Conservation (phyloP, 2,329 filamentous ascomycete genomes). For the Exophiala sp. region DNA sequence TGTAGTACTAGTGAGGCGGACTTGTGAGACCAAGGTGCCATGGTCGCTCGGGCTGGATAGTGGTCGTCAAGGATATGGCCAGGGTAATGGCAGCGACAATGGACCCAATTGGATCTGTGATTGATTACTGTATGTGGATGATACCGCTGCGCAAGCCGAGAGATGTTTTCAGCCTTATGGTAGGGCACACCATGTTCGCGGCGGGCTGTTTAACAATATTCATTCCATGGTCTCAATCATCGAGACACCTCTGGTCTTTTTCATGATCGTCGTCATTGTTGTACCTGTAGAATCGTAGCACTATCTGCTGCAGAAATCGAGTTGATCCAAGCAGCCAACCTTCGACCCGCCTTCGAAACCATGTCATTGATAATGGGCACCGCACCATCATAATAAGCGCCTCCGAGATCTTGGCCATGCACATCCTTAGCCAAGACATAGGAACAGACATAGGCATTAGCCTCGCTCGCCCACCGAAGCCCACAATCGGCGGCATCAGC, state of each 20-base stretch:
- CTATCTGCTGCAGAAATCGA: constrained; percentile 5
- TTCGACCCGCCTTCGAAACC: constrained; percentile 25
- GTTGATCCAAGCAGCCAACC: constrained; percentile 27
- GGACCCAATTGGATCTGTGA: no score
- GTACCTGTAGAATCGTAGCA: background rate
- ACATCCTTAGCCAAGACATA: constrained; percentile 61
- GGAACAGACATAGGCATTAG: constrained; percentile 57
- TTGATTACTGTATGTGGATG: no score
- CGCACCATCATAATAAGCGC: constrained; percentile 27
- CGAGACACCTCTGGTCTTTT: no score
- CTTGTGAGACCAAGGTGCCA: no score
- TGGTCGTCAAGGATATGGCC: no score
- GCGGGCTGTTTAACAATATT: no score
- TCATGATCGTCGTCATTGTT: constrained; percentile 1
- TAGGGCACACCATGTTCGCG: no score
- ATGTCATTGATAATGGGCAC: constrained; percentile 25
- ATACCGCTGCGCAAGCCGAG: no score
- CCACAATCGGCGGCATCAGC: constrained; percentile 31
- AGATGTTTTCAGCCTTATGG: no score
- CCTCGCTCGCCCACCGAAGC: constrained; percentile 54
- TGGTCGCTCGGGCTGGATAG: background rate
- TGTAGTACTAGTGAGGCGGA: background rate
- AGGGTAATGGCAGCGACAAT: no score
- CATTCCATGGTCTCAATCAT: no score
- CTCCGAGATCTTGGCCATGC: constrained; percentile 40